These are phyloP conservation scores for Tulasnella sp. DNA, from an alignment of 768 basidiomycete species.

Conservation along the genomic window DNA sequence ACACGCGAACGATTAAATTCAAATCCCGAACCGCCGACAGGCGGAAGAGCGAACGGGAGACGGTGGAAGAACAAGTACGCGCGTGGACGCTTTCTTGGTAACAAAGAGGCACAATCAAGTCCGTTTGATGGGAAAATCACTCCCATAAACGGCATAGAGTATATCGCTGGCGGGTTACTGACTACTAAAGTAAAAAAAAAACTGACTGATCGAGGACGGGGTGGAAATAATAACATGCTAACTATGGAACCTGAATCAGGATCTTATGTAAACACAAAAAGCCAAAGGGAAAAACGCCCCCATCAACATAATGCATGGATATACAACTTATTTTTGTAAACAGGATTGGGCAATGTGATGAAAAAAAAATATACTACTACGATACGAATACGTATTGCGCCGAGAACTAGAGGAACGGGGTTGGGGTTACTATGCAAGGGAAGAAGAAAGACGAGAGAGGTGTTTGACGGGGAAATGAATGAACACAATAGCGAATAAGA, in stretches of 20 bases:
- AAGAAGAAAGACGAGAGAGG: not conserved
- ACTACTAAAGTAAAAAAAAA: not conserved
- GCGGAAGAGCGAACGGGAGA: not conserved
- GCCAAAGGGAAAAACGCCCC: too few relatives aligned
- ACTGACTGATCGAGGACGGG: not conserved
- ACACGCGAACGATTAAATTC: too few relatives aligned
- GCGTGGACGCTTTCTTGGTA: not conserved
- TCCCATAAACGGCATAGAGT: not conserved
- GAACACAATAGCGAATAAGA: conserved; percentile 11
- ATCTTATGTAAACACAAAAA: not conserved
- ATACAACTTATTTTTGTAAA: not conserved
- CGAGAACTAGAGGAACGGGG: not conserved
- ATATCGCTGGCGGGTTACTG: not conserved
- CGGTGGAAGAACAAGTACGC: not conserved
- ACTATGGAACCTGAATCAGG: not conserved
- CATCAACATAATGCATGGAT: not conserved
- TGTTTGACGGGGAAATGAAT: conserved; percentile 1
- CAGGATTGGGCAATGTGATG: not conserved
- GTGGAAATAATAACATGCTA: not conserved
- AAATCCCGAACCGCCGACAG: conserved; percentile 1
- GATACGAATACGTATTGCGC: not conserved
- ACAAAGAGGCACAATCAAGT: not conserved
- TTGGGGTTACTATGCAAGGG: not conserved
- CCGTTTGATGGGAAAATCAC: not conserved
- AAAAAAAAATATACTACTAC: not conserved